Base-by-base conservation (phyloP, 2,329 filamentous ascomycete genomes). In the Paecilomyces formosus region DNA sequence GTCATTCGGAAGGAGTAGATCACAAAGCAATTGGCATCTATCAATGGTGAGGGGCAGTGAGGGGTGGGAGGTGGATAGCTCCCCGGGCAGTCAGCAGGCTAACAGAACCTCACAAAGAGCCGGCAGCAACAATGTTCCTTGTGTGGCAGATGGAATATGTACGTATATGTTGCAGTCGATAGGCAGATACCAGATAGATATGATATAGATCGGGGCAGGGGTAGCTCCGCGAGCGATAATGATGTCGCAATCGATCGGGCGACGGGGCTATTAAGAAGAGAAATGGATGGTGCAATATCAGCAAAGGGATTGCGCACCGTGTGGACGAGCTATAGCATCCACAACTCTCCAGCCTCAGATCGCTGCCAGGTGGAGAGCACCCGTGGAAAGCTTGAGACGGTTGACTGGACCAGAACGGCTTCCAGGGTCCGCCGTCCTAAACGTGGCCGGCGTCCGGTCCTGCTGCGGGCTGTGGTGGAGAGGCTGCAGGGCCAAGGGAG, bases 1-100 rank as follows among this genome's bases (percentile, higher is more conserved):
- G 73, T 74, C 74, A 76, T 76, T 63, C 67, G 70, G 65, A 63
- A 54, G 58, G 56, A 31, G 54, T 39, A 55, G 52, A 49, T 35
- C 9, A 45, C n/a, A 22, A 28, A 30, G 21, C n/a, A 28, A 24
- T 31, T 52, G 45, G 45, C 45, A 54, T 54, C 15, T 53, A 21
- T 28, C 53, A 53, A 45, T 30, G 26, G 57, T 55, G 58, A n/a
- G 33, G 53, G 59, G 56, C 50, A 39, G 56, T 24, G 52, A 53
- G 22, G 50, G 6, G 35, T 22, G 51, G 28, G 51, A 33, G 39
- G 45, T 49, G 60, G 53, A 56, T 50, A 56, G 22, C 21, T 53
- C 39, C 39, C n/a, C 15, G 39, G 39, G 39, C 8, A 18, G 39
- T 18, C 15, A 45, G 39, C 39, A 45, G 18, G 39, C n/a, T 8